Base-by-base conservation (phyloP, 2,329 filamentous ascomycete genomes). In the Bisporella sp. region DNA sequence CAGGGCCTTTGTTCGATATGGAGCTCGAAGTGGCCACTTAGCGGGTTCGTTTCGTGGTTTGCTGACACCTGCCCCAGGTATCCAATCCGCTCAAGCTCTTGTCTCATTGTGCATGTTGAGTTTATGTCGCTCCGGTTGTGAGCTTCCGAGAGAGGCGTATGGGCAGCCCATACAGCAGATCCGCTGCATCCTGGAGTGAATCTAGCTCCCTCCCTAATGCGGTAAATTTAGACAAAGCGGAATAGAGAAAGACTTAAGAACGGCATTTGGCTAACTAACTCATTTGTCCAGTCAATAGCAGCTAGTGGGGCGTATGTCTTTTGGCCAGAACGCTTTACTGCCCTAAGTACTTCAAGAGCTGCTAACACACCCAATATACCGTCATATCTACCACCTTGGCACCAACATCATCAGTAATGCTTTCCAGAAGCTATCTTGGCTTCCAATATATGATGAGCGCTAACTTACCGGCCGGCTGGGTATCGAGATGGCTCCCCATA, bases 1-100 rank as follows among this genome's bases (percentile, higher is more conserved):
- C 87, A 78, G 0, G 86, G 87, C 0, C 87, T 87, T 64, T 95
- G 89, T 64, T 95, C 59, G 29, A 60, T 62, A 62, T 92, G 88
- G 6, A 92, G 73, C 66, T 92, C 87, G 59, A 92, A 91, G 64
- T 91, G 85, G 0, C 84, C 84, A 0, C 78, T 84, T 68, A 89
- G 79, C 0, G 82, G 82, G 8, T 75, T 78, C 41, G 74, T 69
- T 54, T 75, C 71, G 64, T 83, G 75, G 48, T 73, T 78, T 12
- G 77, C 77, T 4, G 76, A 73, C 0, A 73, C 71, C 0, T 67
- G 58, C n/a, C 87, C 87, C 0, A 88, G 67, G 53, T 87, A 90
- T 0, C 81, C 81, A 45, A 89, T 89, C 4, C 83, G 75, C 62
- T 84, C 71, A 0, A 92, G 76, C 11, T 32, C 46, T 31, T 6